Conservation (phyloP, 2,329 filamentous ascomycete species). For the Uncinocarpus reesii region DNA sequence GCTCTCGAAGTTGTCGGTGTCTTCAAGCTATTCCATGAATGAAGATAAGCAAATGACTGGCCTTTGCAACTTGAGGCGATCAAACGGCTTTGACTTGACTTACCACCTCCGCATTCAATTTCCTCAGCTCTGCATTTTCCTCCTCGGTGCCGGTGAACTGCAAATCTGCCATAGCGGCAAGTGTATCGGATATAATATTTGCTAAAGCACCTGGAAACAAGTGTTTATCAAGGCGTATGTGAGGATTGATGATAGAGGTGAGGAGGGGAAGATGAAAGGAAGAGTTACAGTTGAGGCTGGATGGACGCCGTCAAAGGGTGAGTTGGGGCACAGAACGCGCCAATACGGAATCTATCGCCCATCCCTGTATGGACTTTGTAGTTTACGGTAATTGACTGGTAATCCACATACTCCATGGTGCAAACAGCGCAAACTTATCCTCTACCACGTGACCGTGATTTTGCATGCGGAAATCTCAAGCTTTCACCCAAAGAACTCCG, state of each 20-base stretch:
- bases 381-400: background rate
- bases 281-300: background rate
- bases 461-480: background rate
- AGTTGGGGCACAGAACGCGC: background rate
- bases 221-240: constrained; percentile 7
- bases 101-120: constrained; percentile 68
- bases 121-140: constrained; percentile 71
- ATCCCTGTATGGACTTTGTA: background rate
- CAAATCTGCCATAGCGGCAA: constrained; percentile 56
- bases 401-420: background rate
- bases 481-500: background rate
- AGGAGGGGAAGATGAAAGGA: constrained; percentile 2
- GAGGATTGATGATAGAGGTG: constrained; percentile 13
- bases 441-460: constrained; percentile 1
- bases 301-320: constrained; percentile 1
- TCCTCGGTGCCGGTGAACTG: constrained; percentile 65
- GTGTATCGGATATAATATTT: constrained; percentile 4
- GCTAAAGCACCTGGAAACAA: background rate
- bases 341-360: background rate
- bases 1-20: constrained; percentile 82
- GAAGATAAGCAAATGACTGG: constrained; percentile 12
- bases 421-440: constrained; percentile 7
- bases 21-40: constrained; percentile 42
- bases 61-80: background rate
- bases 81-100: constrained; percentile 24